Base-by-base conservation (phyloP, 2,329 filamentous ascomycete genomes). In the Ascochyta rabiei region DNA sequence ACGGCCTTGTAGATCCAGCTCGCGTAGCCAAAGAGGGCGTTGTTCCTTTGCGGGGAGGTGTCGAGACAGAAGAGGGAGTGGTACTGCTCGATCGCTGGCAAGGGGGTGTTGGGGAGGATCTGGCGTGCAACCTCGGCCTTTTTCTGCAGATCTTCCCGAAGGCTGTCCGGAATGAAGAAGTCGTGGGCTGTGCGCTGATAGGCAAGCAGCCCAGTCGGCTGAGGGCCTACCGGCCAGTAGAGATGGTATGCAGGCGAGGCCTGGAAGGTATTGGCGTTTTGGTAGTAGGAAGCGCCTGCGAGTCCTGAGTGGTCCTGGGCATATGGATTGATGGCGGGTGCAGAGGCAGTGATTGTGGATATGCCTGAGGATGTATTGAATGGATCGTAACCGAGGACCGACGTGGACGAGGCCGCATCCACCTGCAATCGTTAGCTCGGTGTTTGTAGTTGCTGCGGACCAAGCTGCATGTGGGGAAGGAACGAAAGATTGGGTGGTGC, bases 1-100 rank as follows among this genome's bases (percentile, higher is more conserved):
- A 89, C 87, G 8, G 93, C 93, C 78, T 98, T 98, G 79, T 97
- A 99, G 0, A 96, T 86, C 91, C 93, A 98, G 66, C 89, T 96
- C 6, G 89, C 86, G 68, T 91, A 96, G 24, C 92, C 91, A 75
- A 97, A 97, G 15, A 89, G 85, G 12, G 85, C 83, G 4, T 87
- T 84, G 62, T 88, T 91, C 73, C 91, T 93, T 62, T 92, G 86
- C 57, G 91, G 86, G 44, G 84, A 89, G 8, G 88, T 90, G 74
- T 98, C 93, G 38, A 99, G 80, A 4, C 93, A 91, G 8, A 97
- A 92, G 10, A 99, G 82, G 4, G 92, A 96, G 75, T 98, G 93
- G 71, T 95, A 98, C 66, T 92, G 88, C 68, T 96, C 91, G 48
- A 98, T 84, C 30, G 81, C 80, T 6, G 91, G 91, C 7, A 96